Evolutionary conservation across 495 filamentous ascomycete species (phyloP).

Genomic region (Hypoxylon crocopeplum): DNA sequence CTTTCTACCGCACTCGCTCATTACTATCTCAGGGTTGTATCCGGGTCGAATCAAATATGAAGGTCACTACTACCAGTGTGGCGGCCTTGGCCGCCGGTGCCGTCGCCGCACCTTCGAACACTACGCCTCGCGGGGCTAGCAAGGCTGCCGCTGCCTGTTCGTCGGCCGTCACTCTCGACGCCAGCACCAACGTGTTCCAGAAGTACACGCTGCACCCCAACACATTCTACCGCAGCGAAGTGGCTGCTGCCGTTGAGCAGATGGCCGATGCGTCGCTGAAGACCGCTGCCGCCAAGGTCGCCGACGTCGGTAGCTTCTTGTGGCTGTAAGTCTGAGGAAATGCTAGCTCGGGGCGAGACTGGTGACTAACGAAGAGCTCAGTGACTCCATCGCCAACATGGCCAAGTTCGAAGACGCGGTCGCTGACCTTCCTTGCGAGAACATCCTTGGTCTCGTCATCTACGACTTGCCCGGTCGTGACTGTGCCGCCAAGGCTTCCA

Average conservation of each 20-base stretch:
- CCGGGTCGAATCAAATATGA: slow-evolving; percentile 50
- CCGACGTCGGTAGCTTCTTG: slow-evolving; percentile 70
- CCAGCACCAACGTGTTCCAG: slow-evolving; percentile 60
- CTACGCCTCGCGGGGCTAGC: slow-evolving; percentile 36
- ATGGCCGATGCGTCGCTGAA: slow-evolving; percentile 48
- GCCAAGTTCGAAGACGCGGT: slow-evolving; percentile 63
- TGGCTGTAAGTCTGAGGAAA: slow-evolving; percentile 63
- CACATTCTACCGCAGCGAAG: slow-evolving; percentile 61
- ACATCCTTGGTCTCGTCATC: slow-evolving; percentile 71
- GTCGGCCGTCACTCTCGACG: slow-evolving; percentile 58
- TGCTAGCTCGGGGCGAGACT: background rate
- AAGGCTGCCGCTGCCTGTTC: slow-evolving; percentile 49
- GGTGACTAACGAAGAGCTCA: slow-evolving; percentile 31
- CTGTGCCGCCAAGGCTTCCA: slow-evolving; percentile 77
- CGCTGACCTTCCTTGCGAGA: slow-evolving; percentile 59
- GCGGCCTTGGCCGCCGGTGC: slow-evolving; percentile 52
- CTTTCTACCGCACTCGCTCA: slow-evolving; percentile 47
- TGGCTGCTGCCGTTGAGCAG: slow-evolving; percentile 55
- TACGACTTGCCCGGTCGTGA: slow-evolving; percentile 82
- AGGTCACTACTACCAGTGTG: slow-evolving; percentile 48
- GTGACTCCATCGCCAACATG: slow-evolving; percentile 66
- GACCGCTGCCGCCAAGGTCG: slow-evolving; percentile 58
- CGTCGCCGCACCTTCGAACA: slow-evolving; percentile 49
- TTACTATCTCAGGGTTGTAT: slow-evolving; percentile 31
- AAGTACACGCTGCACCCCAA: slow-evolving; percentile 63